Evolutionary conservation across 2,329 filamentous ascomycete species (phyloP).

Genomic region (Aschersonia sp.): DNA sequence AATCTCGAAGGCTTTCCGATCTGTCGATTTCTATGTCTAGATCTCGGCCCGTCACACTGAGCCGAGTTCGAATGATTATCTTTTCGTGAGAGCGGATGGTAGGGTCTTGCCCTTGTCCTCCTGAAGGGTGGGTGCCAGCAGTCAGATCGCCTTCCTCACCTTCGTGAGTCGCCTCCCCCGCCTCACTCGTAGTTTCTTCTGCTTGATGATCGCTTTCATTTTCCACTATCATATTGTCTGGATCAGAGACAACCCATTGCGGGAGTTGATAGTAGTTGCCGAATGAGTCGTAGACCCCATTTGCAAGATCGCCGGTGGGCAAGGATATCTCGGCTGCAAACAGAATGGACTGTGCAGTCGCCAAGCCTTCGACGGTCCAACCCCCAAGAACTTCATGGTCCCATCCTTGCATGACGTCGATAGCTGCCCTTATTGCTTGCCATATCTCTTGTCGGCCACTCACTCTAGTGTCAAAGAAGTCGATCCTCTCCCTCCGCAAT

Average conservation of each 20-base stretch:
- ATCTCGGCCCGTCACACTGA: slow-evolving; percentile 55
- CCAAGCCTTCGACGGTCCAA: slow-evolving; percentile 27
- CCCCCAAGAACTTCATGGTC: slow-evolving; percentile 22
- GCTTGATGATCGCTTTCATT: slow-evolving; percentile 17
- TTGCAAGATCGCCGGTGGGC: slow-evolving; percentile 56
- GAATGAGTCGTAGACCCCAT: slow-evolving; percentile 57
- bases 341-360: slow-evolving; percentile 66
- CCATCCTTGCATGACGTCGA: slow-evolving; percentile 51
- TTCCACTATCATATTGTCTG: slow-evolving; percentile 35
- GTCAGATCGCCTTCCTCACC: background rate
- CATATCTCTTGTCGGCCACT: slow-evolving; percentile 67
- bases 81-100: slow-evolving; percentile 33
- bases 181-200: slow-evolving; percentile 14
- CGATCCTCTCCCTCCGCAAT: slow-evolving; percentile 55
- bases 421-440: slow-evolving; percentile 55
- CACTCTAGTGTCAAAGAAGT: slow-evolving; percentile 85
- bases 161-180: slow-evolving; percentile 14
- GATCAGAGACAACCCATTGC: slow-evolving; percentile 54
- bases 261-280: slow-evolving; percentile 58
- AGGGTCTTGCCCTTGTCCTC: slow-evolving; percentile 39
- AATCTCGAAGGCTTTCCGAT: slow-evolving; percentile 46
- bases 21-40: slow-evolving; percentile 41
- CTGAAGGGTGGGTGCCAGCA: background rate
- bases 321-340: slow-evolving; percentile 64
- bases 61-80: slow-evolving; percentile 42